Evolutionary conservation across 345 rosid species (phyloP).

Genomic region (Eucalyptus cloeziana): DNA sequence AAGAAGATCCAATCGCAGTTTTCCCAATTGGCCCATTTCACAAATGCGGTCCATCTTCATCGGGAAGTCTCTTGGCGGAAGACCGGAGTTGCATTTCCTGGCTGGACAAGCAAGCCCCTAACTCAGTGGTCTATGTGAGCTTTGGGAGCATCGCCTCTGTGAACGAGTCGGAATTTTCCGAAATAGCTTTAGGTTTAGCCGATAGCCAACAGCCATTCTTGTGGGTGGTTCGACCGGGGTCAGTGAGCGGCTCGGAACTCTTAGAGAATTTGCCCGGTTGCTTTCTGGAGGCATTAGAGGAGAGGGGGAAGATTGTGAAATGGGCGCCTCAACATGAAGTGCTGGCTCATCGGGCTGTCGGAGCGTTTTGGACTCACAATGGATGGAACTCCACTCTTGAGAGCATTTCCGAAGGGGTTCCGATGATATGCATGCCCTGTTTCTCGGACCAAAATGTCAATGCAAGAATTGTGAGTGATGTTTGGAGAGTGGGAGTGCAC

Average conservation of each 20-base stretch:
- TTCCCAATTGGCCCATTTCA: conserved; percentile 45
- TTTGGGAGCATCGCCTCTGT: conserved; percentile 46
- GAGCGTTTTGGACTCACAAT: conserved; percentile 54
- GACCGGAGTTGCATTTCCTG: conserved; percentile 28
- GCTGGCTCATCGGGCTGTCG: conserved; percentile 39
- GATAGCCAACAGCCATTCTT: conserved; percentile 35
- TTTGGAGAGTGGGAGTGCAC: conserved; percentile 47
- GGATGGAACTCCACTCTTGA: conserved; percentile 81
- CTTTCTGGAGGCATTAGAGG: conserved; percentile 7
- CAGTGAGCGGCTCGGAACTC: background rate
- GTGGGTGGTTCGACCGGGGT: conserved; percentile 56
- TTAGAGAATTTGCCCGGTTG: background rate
- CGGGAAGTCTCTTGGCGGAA: conserved; percentile 12
- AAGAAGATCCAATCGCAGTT: conserved; percentile 11
- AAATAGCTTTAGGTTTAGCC: conserved; percentile 46
- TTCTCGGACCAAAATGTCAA: conserved; percentile 53
- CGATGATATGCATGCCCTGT: conserved; percentile 63
- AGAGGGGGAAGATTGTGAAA: conserved; percentile 39
- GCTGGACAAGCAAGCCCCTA: conserved; percentile 31
- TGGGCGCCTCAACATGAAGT: conserved; percentile 68
- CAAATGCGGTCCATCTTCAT: conserved; percentile 10
- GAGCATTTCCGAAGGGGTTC: conserved; percentile 52
- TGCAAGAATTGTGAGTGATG: conserved; percentile 28
- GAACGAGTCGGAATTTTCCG: conserved; percentile 20
- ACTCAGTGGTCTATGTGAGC: conserved; percentile 44